phyloP scores from a whole-genome alignment of 2,329 filamentous ascomycete species.

The Ascocoryne sarcoides region DNA sequence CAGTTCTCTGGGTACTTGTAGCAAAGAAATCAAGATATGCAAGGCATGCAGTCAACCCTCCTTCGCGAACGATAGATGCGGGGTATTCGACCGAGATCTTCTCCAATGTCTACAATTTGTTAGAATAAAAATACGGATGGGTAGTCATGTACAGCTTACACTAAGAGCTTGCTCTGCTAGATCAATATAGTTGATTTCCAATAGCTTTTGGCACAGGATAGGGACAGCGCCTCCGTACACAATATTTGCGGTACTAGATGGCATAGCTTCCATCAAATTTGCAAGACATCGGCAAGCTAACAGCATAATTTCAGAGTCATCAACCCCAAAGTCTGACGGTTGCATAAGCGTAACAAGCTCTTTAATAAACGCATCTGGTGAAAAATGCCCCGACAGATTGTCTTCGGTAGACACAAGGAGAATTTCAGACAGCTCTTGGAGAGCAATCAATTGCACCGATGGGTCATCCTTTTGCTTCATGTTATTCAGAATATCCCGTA shows the following conservation, averaged over 20 bases:
- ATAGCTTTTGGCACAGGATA: slow-evolving; percentile 84
- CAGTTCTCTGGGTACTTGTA: slow-evolving; percentile 91
- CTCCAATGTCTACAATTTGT: slow-evolving; percentile 59
- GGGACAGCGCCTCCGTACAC: slow-evolving; percentile 97
- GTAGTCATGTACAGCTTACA: slow-evolving; percentile 33
- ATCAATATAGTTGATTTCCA: slow-evolving; percentile 96
- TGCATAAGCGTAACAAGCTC: slow-evolving; percentile 90
- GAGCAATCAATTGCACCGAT: slow-evolving; percentile 79
- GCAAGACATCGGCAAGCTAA: slow-evolving; percentile 91
- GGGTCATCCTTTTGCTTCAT: slow-evolving; percentile 77
- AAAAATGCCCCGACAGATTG: slow-evolving; percentile 89
- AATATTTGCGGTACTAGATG: slow-evolving; percentile 86
- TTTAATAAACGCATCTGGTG: slow-evolving; percentile 89
- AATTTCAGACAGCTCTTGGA: slow-evolving; percentile 90
- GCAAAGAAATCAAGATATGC: slow-evolving; percentile 97
- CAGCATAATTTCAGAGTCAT: slow-evolving; percentile 95
- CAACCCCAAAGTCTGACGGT: slow-evolving; percentile 72
- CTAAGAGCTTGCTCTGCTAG: slow-evolving; percentile 93
- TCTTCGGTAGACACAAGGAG: slow-evolving; percentile 94
- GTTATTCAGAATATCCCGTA: slow-evolving; percentile 69
- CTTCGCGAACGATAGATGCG: slow-evolving; percentile 88
- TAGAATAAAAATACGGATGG: slow-evolving; percentile 4
- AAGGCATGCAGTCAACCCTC: slow-evolving; percentile 88
- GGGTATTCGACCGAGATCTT: slow-evolving; percentile 98
- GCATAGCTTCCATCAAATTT: slow-evolving; percentile 94